Base-by-base conservation (phyloP, 805 yeast species). In the Zygoascus biomembranicola region DNA sequence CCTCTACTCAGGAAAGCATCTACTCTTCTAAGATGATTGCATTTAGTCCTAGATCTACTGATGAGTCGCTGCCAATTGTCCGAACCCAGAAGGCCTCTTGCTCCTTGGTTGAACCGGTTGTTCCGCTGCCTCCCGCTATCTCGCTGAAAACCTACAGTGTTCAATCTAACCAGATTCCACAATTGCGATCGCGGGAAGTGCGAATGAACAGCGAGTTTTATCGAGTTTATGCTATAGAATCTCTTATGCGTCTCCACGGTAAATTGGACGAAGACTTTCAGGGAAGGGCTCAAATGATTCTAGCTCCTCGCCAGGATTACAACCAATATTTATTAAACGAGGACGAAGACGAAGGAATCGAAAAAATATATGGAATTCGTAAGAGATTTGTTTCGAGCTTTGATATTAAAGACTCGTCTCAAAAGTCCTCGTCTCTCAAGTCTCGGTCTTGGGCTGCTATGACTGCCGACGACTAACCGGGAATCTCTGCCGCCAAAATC, bases 181-280 rank as follows among this genome's bases (percentile, higher is more conserved):
- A 62, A 37, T 41, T 57, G 10, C 61, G 68, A 5, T 66, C 69
- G 2, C 65, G 69, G 14, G 69, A 66, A 49, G 59, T 62, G 14
- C 64, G 72, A 10, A 58, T 65, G 59, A 68, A 68, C 54, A 62
- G 69, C 19, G 64, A 63, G 32, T 68, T 67, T 52, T 60, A 67
- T 44, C 66, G 70, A 13, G 54, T 68, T 20, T 59, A 64, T 39
- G 72, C 72, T 2, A 55, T 68, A 44, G 72, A 68, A 52, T 57
- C 62, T 31, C 56, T 61, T 37, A 68, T 68, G 71, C 60, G 69
- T 28, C 54, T 55, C 28, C 56, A 61, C 47, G 71, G 71, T 31
- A 69, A 69, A 52, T 59, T 68, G 26, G 65, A 66, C 50, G 60
- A 59, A 9, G 65, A 58, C 46, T 66, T 65, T 50, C 60, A 53